Evolutionary conservation across 371 early-diverging fungal genomes (phyloP).

Genomic region (Rhizopus delemar): DNA sequence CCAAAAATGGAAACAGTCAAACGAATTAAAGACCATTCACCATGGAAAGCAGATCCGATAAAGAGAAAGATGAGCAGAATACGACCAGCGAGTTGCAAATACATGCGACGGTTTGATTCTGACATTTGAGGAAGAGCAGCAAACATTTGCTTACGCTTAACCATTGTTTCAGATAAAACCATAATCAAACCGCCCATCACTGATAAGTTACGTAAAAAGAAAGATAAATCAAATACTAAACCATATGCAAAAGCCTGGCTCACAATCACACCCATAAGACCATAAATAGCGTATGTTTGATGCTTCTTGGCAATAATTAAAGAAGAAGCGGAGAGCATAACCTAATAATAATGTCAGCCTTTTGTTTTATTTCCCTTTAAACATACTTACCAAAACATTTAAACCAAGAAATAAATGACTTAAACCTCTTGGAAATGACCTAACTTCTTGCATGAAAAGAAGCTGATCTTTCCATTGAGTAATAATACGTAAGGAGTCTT

Average conservation of each 20-base stretch:
- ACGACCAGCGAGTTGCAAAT: constrained; percentile 89
- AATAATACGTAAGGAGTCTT: constrained; percentile 88
- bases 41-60: constrained; percentile 84
- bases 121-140: constrained; percentile 85
- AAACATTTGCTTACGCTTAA: constrained; percentile 74
- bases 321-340: constrained; percentile 79
- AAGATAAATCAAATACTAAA: constrained; percentile 83
- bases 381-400: constrained; percentile 71
- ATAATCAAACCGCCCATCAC: constrained; percentile 93
- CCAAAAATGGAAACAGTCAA: constrained; percentile 73
- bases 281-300: constrained; percentile 81
- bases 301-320: constrained; percentile 76
- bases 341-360: constrained; percentile 20
- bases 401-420: constrained; percentile 80
- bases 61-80: constrained; percentile 91
- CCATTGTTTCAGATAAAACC: constrained; percentile 77
- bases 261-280: constrained; percentile 78
- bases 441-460: constrained; percentile 73
- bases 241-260: constrained; percentile 93
- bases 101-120: constrained; percentile 79
- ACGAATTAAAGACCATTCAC: constrained; percentile 75
- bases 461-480: constrained; percentile 90
- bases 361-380: too few species aligned
- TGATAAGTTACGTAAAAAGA: constrained; percentile 91
- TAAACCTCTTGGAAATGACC: constrained; percentile 75